These are phyloP conservation scores for Talaromyces sp. DNA, from an alignment of 2,329 filamentous ascomycete genomes.

Conservation along the genomic window DNA sequence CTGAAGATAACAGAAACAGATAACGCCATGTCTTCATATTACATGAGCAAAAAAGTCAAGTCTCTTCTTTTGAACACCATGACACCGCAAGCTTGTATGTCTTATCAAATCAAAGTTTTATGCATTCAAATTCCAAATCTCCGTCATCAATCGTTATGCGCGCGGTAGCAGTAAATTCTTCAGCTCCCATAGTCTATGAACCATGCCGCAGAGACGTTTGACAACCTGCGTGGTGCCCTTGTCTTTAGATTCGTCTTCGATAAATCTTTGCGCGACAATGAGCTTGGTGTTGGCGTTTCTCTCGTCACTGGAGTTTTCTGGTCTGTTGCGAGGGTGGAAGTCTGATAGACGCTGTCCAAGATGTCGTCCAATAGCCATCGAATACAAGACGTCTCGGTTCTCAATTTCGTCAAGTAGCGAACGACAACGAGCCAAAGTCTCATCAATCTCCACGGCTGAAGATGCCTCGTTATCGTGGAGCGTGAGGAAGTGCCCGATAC, in stretches of 20 bases:
- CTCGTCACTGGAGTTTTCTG: conserved; percentile 60
- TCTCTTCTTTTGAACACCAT: conserved; percentile 14
- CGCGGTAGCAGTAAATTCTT: conserved; percentile 19
- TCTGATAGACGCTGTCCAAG: conserved; percentile 64
- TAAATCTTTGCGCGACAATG: conserved; percentile 66
- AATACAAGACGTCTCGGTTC: conserved; percentile 87
- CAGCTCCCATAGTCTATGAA: conserved; percentile 52
- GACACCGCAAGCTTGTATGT: conserved; percentile 17
- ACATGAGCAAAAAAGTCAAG: conserved; percentile 9
- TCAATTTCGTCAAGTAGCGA: conserved; percentile 73
- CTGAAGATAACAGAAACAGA: conserved; percentile 11
- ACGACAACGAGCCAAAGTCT: conserved; percentile 63
- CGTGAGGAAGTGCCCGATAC: conserved; percentile 68
- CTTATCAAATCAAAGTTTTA: conserved; percentile 4
- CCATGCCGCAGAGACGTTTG: conserved; percentile 66
- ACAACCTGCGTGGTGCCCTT: conserved; percentile 73
- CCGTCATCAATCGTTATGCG: conserved; percentile 11
- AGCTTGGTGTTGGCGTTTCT: conserved; percentile 64
- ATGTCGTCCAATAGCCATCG: conserved; percentile 74
- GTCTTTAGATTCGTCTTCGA: conserved; percentile 61
- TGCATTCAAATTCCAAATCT: neutral
- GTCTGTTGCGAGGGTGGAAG: conserved; percentile 54
- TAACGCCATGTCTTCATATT: conserved; percentile 16
- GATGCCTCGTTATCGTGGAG: conserved; percentile 58
- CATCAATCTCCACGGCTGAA: conserved; percentile 58